Base-by-base conservation (phyloP, 495 filamentous ascomycete species). In the Aspergillus cristatus region DNA sequence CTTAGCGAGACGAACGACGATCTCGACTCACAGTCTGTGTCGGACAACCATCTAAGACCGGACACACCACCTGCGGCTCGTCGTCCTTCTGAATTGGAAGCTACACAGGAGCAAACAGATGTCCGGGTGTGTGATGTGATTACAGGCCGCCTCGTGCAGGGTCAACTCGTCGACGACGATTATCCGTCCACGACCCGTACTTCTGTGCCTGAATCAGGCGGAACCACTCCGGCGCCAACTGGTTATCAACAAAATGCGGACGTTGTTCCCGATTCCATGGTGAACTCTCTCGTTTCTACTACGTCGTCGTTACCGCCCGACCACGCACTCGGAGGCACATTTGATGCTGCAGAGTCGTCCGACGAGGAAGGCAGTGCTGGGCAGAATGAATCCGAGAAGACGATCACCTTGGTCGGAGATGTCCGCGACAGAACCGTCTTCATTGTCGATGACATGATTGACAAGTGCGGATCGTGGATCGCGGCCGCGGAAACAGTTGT, bases 391-490 rank as follows among this genome's bases (percentile, higher is more conserved):
- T 66, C 86, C 26, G 91, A 98, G 58, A 84, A 85, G 57, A 96
- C 87, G 67, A 89, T 97, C 49, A 98, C 91, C 2, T 68, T 98
- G 35, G 93, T 98, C 22, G 91, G 91, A 41, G 85, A 97, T 45
- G 91, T 98, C 37, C 78, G 76, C 47, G 78, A 82, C 57, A 76
- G 81, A 38, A 76, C 84, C 2, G 91, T 96, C 26, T 81, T 98
- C 58, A 83, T 98, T 42, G 82, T 98, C 34, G 91, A 98, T 65
- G 91, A 98, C 60, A 94, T 98, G 84, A 96, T 98, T 48, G 91
- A 98, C 66, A 94, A 94, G 59, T 78, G 86, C 18, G 86, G 85
- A 14, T 93, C 86, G 14, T 98, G 91, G 91, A 91, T 97, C 48
- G 91, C 90, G 7, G 91, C 91, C n/a, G 91, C 91, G 7, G 91